These are phyloP conservation scores for Cutaneotrichosporon sp. DNA, from an alignment of 1,284 basidiomycete genomes.

Conservation along the genomic window DNA sequence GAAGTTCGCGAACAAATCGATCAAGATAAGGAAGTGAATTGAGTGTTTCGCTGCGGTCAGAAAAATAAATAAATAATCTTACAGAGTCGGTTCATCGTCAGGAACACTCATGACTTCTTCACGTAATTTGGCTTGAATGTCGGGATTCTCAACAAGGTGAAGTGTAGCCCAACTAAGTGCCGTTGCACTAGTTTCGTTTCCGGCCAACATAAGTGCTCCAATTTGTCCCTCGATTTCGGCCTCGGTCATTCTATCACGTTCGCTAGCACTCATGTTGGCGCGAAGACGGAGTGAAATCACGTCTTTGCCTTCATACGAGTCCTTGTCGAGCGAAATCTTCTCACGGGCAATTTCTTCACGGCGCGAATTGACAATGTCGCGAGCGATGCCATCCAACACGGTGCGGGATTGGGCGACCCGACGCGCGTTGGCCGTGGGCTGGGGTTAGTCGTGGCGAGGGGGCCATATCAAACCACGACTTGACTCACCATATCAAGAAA, in stretches of 20 bases:
- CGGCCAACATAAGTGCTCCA: slow-evolving; percentile 63
- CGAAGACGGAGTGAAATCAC: slow-evolving; percentile 56
- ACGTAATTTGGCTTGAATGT: slow-evolving; percentile 62
- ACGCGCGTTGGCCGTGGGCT: slow-evolving; percentile 10
- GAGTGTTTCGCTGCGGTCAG: slow-evolving; percentile 52
- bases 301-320: slow-evolving; percentile 55
- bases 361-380: slow-evolving; percentile 36
- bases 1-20: slow-evolving; percentile 65
- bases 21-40: slow-evolving; percentile 60
- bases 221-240: slow-evolving; percentile 72
- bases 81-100: slow-evolving; percentile 49
- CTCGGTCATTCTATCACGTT: slow-evolving; percentile 62
- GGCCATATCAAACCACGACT: too few species aligned
- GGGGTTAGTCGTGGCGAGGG: not conserved
- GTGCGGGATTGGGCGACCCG: not conserved
- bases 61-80: too few species aligned
- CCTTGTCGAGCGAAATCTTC: slow-evolving; percentile 44
- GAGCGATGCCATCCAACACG: slow-evolving; percentile 17
- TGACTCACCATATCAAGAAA: slow-evolving; percentile 10
- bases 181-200: slow-evolving; percentile 74
- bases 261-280: slow-evolving; percentile 60
- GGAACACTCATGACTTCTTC: slow-evolving; percentile 55
- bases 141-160: slow-evolving; percentile 60
- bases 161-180: slow-evolving; percentile 72
- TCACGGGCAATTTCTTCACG: slow-evolving; percentile 30